Conservation (phyloP, 306 rosid species). For the Cicer chorassanicum region DNA sequence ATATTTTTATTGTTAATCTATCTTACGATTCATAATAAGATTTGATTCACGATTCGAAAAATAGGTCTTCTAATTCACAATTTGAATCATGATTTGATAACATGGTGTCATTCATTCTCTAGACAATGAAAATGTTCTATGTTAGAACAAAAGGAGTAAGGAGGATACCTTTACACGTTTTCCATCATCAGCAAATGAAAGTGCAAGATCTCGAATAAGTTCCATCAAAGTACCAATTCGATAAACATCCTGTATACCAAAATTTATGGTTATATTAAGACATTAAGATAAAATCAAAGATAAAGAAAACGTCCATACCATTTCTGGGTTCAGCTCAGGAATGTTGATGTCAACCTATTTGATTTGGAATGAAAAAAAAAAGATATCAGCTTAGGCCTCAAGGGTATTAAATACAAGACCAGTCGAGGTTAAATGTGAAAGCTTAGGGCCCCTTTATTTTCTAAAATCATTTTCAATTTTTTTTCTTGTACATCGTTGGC, state of each 20-base stretch:
- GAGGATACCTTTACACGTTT: conserved; percentile 78
- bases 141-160: conserved; percentile 37
- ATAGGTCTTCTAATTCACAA: too few relatives aligned
- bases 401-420: conserved; percentile 26
- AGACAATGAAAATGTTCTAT: conserved; percentile 30
- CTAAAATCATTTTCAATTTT: too few relatives aligned
- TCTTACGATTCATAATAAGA: too few relatives aligned
- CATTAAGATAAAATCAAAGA: conserved; percentile 18
- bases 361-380: conserved; percentile 47
- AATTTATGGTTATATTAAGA: conserved; percentile 52
- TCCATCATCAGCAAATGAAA: conserved; percentile 95
- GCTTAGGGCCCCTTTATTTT: background rate
- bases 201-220: conserved; percentile 84
- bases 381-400: conserved; percentile 41
- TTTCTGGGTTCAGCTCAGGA: conserved; percentile 94
- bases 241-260: conserved; percentile 84
- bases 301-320: conserved; percentile 57
- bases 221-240: conserved; percentile 95
- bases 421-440: conserved; percentile 18
- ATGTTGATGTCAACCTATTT: conserved; percentile 91
- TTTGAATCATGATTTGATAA: too few relatives aligned
- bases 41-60: too few relatives aligned
- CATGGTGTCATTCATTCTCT: conserved; percentile 10
- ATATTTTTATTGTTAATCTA: too few relatives aligned
- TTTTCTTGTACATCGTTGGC: too few relatives aligned